Evolutionary conservation across 2,329 filamentous ascomycete species (phyloP).

Genomic region (Acrodontium crateriforme): DNA sequence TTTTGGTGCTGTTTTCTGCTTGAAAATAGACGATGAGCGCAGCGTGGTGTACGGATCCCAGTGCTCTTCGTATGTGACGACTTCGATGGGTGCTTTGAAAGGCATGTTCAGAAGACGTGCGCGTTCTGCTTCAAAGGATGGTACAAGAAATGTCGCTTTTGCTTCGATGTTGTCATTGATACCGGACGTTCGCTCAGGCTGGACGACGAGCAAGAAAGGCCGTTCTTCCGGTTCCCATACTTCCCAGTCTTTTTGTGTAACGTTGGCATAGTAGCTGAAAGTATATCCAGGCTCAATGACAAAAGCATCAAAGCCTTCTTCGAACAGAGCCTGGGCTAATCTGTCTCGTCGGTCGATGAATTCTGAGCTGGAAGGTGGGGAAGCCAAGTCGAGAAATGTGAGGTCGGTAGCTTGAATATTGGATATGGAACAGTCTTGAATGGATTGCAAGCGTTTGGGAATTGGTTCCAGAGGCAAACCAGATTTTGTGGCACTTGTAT

Average conservation of each 20-base stretch:
- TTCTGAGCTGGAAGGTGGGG: slow-evolving; percentile 36
- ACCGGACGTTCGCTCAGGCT: slow-evolving; percentile 37
- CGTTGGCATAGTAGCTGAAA: slow-evolving; percentile 51
- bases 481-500: too few relatives aligned
- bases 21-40: slow-evolving; percentile 12
- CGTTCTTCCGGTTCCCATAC: slow-evolving; percentile 52
- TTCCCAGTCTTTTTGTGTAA: slow-evolving; percentile 49
- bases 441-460: too few relatives aligned
- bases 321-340: slow-evolving; percentile 41
- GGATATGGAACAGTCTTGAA: slow-evolving; percentile 40
- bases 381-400: slow-evolving; percentile 37
- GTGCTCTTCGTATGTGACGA: slow-evolving; percentile 50
- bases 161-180: too few relatives aligned
- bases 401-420: slow-evolving; percentile 33
- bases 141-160: slow-evolving; percentile 44
- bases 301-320: slow-evolving; percentile 42
- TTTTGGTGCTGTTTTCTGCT: too few relatives aligned
- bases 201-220: slow-evolving; percentile 48
- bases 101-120: slow-evolving; percentile 47
- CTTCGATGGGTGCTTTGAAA: slow-evolving; percentile 34
- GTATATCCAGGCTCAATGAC: slow-evolving; percentile 51
- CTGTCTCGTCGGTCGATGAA: slow-evolving; percentile 42
- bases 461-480: too few relatives aligned
- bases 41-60: slow-evolving; percentile 50
- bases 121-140: slow-evolving; percentile 47